Evolutionary conservation across 1,284 basidiomycete genomes (phyloP).

Genomic region (Schizophyllum commune): DNA sequence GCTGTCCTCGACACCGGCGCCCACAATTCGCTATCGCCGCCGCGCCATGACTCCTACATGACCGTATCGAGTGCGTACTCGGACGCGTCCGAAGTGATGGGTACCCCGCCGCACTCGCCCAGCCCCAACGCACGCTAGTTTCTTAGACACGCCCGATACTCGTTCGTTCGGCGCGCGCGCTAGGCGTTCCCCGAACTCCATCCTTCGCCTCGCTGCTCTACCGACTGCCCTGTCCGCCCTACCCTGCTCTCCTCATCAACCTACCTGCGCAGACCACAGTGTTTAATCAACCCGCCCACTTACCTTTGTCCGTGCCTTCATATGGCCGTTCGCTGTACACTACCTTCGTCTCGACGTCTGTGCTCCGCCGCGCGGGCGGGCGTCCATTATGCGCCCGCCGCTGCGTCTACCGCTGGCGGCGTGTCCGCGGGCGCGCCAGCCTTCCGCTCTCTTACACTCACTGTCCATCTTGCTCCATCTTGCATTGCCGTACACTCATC

Average conservation of each 20-base stretch:
- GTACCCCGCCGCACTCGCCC: background rate
- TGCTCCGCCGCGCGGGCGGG: background rate
- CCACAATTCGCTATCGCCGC: background rate
- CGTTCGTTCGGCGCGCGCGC: background rate
- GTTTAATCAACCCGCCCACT: background rate
- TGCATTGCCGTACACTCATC: background rate
- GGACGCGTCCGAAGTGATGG: background rate
- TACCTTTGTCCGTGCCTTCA: background rate
- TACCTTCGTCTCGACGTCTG: background rate
- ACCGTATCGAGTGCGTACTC: background rate
- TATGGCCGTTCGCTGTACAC: background rate
- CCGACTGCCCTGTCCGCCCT: background rate
- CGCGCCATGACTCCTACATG: background rate
- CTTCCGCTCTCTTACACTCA: background rate
- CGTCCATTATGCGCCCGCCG: background rate
- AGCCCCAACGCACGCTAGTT: background rate
- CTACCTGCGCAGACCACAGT: background rate
- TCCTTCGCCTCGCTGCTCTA: background rate
- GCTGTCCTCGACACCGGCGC: conserved; percentile 38
- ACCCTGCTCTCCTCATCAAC: background rate
- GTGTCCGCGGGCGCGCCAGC: background rate
- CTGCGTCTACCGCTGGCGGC: background rate
- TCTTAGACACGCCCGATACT: background rate
- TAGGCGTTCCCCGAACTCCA: background rate
- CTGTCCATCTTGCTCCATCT: background rate